Evolutionary conservation across 1,139 yeast genomes (phyloP), one percentile per base, ranked within the genome.

Genomic region (Sugiyamaella paludigena): DNA sequence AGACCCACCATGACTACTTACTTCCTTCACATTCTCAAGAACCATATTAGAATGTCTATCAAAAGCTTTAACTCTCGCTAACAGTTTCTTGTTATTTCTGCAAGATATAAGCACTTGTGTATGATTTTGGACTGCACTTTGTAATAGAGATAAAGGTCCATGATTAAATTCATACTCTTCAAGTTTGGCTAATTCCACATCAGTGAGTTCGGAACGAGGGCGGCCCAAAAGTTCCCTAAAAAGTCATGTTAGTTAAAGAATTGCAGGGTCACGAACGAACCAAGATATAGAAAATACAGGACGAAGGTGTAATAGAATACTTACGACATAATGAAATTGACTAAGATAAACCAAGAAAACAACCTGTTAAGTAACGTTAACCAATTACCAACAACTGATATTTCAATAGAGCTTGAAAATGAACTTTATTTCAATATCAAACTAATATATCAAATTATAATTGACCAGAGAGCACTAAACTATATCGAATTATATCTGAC

Each of bases 41-140:
- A 92, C 84, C 85, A 92, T 80, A 66, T 92, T 92, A 55, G 96
- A 85, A 68, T 92, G 99, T 62, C 97, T 82, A 66, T 92, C 99
- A 66, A 89, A 94, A 0, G 98, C 98, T 64, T 87, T 86, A 44
- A 92, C 94, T 58, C 87, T 81, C 1, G 92, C 97, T 28, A 92
- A 78, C 40, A 92, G 75, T 68, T 92, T 92, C 64, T 89, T 96
- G 68, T 91, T 91, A 66, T 92, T 92, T 62, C 99, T 79, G 56
- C 96, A 81, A 27, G 96, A 87, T 58, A 92, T 87, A 50, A 92
- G 80, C 4, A 94, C 87, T 27, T 91, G 89, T 1, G 84, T 77
- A 51, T 81, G 83, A 54, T 81, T 78, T 56, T 82, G 78, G 37
- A 88, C 85, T 0, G 98, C 91, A 47, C 82, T 80, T 58, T 88